Evolutionary conservation across 495 filamentous ascomycete species (phyloP).

Genomic region (Penicillium atrosanguineum): DNA sequence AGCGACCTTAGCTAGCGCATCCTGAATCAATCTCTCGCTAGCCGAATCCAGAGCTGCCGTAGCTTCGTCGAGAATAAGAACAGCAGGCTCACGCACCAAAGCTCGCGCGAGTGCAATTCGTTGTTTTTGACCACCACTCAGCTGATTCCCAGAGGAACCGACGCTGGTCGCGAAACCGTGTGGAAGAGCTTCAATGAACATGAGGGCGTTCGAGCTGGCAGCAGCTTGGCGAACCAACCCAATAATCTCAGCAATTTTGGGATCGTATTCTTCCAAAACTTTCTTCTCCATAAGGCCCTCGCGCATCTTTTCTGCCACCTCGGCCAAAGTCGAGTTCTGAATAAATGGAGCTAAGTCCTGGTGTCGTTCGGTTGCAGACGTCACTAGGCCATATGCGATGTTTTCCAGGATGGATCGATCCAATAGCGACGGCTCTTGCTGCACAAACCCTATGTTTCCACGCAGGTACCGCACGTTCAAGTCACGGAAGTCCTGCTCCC

Average conservation of each 20-base stretch:
- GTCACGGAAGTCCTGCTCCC: constrained; percentile 46
- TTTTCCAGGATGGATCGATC: constrained; percentile 66
- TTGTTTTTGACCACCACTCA: constrained; percentile 63
- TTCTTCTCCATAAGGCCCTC: constrained; percentile 23
- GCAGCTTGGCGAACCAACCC: constrained; percentile 37
- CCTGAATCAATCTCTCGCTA: constrained; percentile 48
- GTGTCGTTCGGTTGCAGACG: constrained; percentile 41
- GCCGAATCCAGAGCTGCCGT: constrained; percentile 57
- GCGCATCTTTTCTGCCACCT: constrained; percentile 28
- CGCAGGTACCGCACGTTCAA: constrained; percentile 58
- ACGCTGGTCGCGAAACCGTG: constrained; percentile 48
- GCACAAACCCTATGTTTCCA: constrained; percentile 59
- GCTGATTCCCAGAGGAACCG: constrained; percentile 51
- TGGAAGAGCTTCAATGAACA: constrained; percentile 47
- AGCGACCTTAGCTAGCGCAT: constrained; percentile 40
- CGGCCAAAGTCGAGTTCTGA: constrained; percentile 26
- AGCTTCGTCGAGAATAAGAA: constrained; percentile 79
- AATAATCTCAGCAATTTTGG: constrained; percentile 35
- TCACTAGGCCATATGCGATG: constrained; percentile 62
- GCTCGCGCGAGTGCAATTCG: constrained; percentile 63
- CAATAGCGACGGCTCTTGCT: constrained; percentile 64
- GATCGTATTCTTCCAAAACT: constrained; percentile 14
- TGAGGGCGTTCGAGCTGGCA: constrained; percentile 32
- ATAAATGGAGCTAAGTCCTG: constrained; percentile 31
- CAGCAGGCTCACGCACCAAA: constrained; percentile 68